Percentiles rank a stretch among this genome's conserved stretches.
These are phyloP conservation scores for Sarocladiaceae sp. DNA, from an alignment of 2,329 filamentous ascomycete species.

Conservation along the genomic window DNA sequence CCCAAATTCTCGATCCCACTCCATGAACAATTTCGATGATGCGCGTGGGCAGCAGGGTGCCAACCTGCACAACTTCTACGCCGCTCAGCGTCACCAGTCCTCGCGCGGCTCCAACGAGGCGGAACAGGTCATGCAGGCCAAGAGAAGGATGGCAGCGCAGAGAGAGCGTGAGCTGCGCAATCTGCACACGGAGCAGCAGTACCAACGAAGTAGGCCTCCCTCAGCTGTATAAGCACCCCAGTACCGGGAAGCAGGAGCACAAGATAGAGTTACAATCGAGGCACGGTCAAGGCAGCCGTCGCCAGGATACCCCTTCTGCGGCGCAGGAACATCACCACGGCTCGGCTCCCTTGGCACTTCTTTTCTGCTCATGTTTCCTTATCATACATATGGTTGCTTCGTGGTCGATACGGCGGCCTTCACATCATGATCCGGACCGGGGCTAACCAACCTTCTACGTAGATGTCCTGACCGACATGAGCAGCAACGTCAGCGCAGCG, in stretches of 20 bases:
- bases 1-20: conserved; percentile 68
- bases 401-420: too few relatives aligned
- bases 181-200: conserved; percentile 99
- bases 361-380: conserved; percentile 7
- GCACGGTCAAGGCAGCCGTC: conserved; percentile 5
- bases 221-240: conserved; percentile 62
- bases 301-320: conserved; percentile 13
- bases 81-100: conserved; percentile 84
- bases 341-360: conserved; percentile 11
- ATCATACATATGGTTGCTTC: background rate
- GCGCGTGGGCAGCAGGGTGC: conserved; percentile 63
- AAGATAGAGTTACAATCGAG: conserved; percentile 26
- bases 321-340: conserved; percentile 10
- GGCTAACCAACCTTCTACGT: conserved; percentile 34
- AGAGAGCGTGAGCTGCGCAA: conserved; percentile 98
- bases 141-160: conserved; percentile 98
- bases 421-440: conserved; percentile 13
- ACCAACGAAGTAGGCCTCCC: conserved; percentile 95
- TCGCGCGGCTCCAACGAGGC: conserved; percentile 80
- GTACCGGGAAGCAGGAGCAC: conserved; percentile 27
- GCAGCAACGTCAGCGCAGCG: too few relatives aligned
- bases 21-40: conserved; percentile 75
- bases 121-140: conserved; percentile 98
- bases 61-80: conserved; percentile 87
- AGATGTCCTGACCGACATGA: conserved; percentile 46